Conservation (phyloP, 768 basidiomycete genomes). For the Obba rivulosa region DNA sequence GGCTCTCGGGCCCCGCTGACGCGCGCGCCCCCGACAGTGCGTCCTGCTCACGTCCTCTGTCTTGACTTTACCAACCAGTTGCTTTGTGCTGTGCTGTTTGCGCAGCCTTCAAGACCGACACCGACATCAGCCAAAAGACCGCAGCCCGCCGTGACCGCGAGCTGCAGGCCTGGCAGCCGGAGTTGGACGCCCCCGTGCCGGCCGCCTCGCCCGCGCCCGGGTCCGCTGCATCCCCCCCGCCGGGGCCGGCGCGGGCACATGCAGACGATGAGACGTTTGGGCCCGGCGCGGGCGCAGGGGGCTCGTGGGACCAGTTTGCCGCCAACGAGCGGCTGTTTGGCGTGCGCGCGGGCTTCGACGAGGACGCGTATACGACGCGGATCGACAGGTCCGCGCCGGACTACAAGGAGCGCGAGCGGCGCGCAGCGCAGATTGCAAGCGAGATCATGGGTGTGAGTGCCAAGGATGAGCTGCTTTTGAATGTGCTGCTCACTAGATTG, state of each 20-base stretch:
- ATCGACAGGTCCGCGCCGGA: constrained; percentile 80
- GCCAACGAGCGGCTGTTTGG: constrained; percentile 93
- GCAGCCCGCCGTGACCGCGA: constrained; percentile 60
- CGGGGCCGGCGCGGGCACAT: background rate
- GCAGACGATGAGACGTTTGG: constrained; percentile 70
- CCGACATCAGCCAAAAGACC: constrained; percentile 66
- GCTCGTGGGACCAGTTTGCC: constrained; percentile 87
- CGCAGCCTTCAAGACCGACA: constrained; percentile 77
- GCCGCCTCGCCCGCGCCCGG: constrained; percentile 23
- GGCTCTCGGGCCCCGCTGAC: constrained; percentile 71
- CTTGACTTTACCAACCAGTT: background rate
- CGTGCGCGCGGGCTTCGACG: constrained; percentile 85
- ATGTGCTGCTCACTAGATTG: background rate
- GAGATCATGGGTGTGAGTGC: constrained; percentile 81
- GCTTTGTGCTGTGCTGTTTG: background rate
- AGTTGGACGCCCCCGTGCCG: constrained; percentile 20
- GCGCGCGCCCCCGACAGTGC: constrained; percentile 56
- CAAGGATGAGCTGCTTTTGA: background rate
- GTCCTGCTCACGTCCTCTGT: constrained; percentile 21
- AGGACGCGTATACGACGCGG: constrained; percentile 92
- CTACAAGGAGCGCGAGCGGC: constrained; percentile 83
- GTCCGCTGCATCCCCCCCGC: background rate
- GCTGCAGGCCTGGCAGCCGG: constrained; percentile 72
- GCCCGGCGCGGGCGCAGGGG: constrained; percentile 35
- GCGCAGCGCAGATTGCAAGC: constrained; percentile 82